phyloP scores from a whole-genome alignment of 148 eudicot species.

The Heliamphora exappendiculata region DNA sequence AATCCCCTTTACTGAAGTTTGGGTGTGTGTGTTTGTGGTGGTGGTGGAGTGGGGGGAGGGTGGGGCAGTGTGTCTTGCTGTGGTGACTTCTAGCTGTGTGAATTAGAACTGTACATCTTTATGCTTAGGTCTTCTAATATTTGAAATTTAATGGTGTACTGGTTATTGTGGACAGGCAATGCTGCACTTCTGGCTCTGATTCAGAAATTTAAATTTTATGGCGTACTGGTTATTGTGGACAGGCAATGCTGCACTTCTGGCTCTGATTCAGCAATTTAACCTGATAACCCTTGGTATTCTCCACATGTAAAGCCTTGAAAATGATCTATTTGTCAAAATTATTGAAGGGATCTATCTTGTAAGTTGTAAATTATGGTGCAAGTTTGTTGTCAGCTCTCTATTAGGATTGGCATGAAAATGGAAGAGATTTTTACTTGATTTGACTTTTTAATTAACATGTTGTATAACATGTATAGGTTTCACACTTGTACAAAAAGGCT shows the following conservation, averaged over 20 bases:
- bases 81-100: not conserved
- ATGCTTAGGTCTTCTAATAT: not conserved
- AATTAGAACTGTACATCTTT: not conserved
- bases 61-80: no score
- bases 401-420: not conserved
- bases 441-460: not conserved
- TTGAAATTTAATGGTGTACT: not conserved
- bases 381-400: not conserved
- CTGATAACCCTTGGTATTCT: not conserved
- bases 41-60: no score
- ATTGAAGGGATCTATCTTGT: not conserved
- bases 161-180: conserved; percentile 49
- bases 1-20: not conserved
- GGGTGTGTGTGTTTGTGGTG: not conserved
- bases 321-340: conserved; percentile 4
- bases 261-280: conserved; percentile 21
- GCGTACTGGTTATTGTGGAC: conserved; percentile 14
- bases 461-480: conserved; percentile 5
- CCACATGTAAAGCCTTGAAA: not conserved
- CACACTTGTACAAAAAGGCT: conserved; percentile 4
- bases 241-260: conserved; percentile 81
- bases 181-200: conserved; percentile 69
- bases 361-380: conserved; percentile 5
- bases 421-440: conserved; percentile 3
- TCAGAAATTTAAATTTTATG: not conserved